Evolutionary conservation across 495 filamentous ascomycete genomes (phyloP), one percentile per base, ranked within the genome.

Genomic region (Sabuloglossum arenarium): DNA sequence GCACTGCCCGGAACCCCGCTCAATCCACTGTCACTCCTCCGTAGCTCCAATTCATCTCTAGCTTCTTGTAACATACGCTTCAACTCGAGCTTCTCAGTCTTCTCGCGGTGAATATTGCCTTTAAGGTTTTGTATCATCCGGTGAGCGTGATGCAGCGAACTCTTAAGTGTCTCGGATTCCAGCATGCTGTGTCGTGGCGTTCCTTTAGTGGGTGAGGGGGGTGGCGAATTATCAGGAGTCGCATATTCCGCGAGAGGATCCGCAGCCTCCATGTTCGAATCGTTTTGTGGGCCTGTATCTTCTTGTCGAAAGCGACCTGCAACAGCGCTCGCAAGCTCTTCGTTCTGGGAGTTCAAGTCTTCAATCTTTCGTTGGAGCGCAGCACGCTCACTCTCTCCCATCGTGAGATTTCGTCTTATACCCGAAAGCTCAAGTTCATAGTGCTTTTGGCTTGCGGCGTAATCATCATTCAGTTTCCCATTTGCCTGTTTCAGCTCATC

Each of bases 1-100:
- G 64, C 70, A 30, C 70, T 68, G 24, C 69, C 73, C 27, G 74
- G 60, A 32, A 69, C 68, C 14, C 14, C 27, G 27, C 73, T 72
- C 27, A 64, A 62, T 39, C 67, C 67, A 63, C 69, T 66, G 24
- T 88, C 85, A 51, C 67, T 74, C 55, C 88, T 79, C 30, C 81
- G 69, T 59, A 78, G 75, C 68, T 97, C 91, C 25, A 98, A 68
- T 62, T 98, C 93, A 66, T 98, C 91, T 28, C 91, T 80, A 34
- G 88, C 84, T 60, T 98, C 91, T 70, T 95, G 93, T 30, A 98
- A 76, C 79, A 98, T 86, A 55, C 93, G 84, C 67, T 85, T 90
- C 49, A 96, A 75, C 65, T 98, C 91, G 24, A 94, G 76, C 72
- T 95, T 98, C 66, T 98, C 91, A 0, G 90, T 93, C 75, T 94